Evolutionary conservation across 83 land plant genomes (phyloP).

Genomic region (Diphasiastrum complanatum): DNA sequence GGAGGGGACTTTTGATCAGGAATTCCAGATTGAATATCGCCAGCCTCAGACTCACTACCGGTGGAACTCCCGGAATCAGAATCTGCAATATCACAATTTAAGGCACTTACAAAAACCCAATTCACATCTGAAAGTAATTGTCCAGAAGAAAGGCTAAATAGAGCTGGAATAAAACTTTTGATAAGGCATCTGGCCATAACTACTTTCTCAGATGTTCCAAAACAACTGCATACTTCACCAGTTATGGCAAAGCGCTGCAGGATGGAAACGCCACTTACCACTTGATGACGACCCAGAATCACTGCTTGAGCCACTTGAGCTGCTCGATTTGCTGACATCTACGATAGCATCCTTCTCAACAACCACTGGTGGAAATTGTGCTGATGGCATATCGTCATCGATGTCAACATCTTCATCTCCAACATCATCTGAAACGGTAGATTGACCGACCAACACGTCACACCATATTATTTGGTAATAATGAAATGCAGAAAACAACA

Average conservation of each 20-base stretch:
- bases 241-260: no score
- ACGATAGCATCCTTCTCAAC: constrained; percentile 59
- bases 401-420: constrained; percentile 93
- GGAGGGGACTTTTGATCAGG: constrained; percentile 36
- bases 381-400: constrained; percentile 71
- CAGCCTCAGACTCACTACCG: constrained; percentile 77
- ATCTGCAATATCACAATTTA: constrained; percentile 33
- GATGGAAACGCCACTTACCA: constrained; percentile 53
- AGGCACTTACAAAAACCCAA: background rate
- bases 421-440: constrained; percentile 19
- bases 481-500: no score
- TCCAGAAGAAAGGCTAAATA: background rate
- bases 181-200: background rate
- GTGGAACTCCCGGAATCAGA: constrained; percentile 91
- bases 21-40: constrained; percentile 37
- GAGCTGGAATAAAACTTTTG: background rate
- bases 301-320: constrained; percentile 60
- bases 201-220: background rate
- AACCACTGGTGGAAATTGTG: constrained; percentile 71
- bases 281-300: constrained; percentile 77
- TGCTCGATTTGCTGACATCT: constrained; percentile 51
- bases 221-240: no score
- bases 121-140: background rate
- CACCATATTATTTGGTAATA: background rate
- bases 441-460: background rate